phyloP scores from a whole-genome alignment of 2,329 filamentous ascomycete genomes.

The Chaetomium sp. region DNA sequence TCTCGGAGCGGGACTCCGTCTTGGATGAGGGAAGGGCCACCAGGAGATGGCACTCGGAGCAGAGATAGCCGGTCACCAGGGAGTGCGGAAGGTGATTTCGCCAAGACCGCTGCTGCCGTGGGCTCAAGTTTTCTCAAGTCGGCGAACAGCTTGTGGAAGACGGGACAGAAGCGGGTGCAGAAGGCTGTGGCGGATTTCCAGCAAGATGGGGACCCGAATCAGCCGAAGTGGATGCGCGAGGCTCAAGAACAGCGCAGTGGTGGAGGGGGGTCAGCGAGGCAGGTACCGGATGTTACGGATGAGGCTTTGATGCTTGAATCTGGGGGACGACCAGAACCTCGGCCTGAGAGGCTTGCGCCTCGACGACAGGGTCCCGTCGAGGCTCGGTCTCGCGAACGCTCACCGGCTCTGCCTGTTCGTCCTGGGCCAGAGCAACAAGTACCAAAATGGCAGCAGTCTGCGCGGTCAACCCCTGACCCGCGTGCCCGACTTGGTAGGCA shows the following conservation, averaged over 20 bases:
- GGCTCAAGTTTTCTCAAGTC: constrained; percentile 85
- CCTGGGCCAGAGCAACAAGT: constrained; percentile 38
- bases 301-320: constrained; percentile 76
- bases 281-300: constrained; percentile 48
- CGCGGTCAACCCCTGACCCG: constrained; percentile 41
- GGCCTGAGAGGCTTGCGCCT: constrained; percentile 23
- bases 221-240: constrained; percentile 93
- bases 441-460: constrained; percentile 54
- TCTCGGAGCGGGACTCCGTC: constrained; percentile 43
- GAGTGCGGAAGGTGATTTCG: constrained; percentile 52
- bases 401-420: constrained; percentile 42
- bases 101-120: constrained; percentile 75
- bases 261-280: constrained; percentile 27
- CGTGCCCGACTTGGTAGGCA: constrained; percentile 63
- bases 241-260: constrained; percentile 37
- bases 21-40: constrained; percentile 54
- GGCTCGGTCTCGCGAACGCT: constrained; percentile 39
- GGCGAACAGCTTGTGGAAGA: constrained; percentile 92
- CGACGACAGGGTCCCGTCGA: constrained; percentile 29
- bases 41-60: constrained; percentile 36
- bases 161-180: constrained; percentile 84
- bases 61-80: constrained; percentile 52
- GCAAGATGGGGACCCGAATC: constrained; percentile 63
- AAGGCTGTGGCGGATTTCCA: constrained; percentile 86
- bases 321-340: constrained; percentile 48